Evolutionary conservation across 2,329 filamentous ascomycete species (phyloP), one percentile per base, ranked within the genome.

Genomic region (Dothidotthia symphoricarpi): DNA sequence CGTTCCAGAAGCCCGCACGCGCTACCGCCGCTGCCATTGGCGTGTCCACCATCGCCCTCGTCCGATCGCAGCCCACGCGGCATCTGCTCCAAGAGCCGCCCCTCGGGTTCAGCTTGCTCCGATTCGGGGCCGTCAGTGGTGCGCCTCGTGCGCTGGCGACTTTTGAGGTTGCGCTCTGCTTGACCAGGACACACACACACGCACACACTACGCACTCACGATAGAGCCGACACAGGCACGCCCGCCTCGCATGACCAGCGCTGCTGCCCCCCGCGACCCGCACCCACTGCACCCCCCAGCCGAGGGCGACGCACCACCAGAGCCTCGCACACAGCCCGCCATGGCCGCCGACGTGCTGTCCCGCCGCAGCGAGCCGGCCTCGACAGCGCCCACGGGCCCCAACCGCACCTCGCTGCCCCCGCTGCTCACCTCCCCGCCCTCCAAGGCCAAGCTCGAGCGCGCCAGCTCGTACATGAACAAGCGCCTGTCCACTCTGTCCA

Each of bases 401-500:
- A 67, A 62, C 47, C 61, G 65, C 45, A 63, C 71, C 16, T 57
- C 67, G 31, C 59, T 75, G 13, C 70, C 76, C 36, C 74, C 75
- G 26, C 69, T 79, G 35, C 64, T 75, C 41, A 77, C 76, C 15
- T 74, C 73, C 43, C 66, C 69, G 37, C 64, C 71, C 10, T 68
- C 75, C 47, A 60, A 62, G 34, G 62, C 64, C 75, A 82, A 60
- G 78, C 74, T 57, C 53, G 83, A 86, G 68, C 59, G 64, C 19
- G 59, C 59, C 11, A 88, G 86, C 58, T 86, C 88, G 60, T 86
- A 83, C 57, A 83, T 85, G 47, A 90, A 83, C 69, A 86, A 87
- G 63, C 81, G 89, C 39, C 75, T 94, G 57, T 95, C 89, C 47
- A 86, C 88, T 60, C 91, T 90, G 71, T 93, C 87, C 47, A 82